These are phyloP conservation scores for Shiraia bambusicola DNA, from an alignment of 2,329 filamentous ascomycete genomes.

Conservation along the genomic window DNA sequence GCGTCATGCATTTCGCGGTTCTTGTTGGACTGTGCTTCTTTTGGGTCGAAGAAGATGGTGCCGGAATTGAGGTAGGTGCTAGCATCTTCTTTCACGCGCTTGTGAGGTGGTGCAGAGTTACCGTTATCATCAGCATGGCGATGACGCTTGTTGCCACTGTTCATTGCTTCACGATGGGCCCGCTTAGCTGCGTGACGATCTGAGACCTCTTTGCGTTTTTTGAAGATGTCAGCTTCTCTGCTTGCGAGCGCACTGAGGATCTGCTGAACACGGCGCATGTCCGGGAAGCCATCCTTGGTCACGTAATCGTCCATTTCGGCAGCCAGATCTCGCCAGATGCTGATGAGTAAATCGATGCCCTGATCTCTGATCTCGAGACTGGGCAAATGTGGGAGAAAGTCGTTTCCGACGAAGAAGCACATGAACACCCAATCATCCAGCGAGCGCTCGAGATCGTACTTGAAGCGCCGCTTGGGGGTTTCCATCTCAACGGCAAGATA, in stretches of 20 bases:
- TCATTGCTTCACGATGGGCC: conserved; percentile 53
- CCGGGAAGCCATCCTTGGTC: conserved; percentile 90
- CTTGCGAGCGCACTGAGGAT: conserved; percentile 87
- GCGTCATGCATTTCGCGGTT: conserved; percentile 71
- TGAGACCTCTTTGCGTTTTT: conserved; percentile 79
- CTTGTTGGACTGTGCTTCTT: conserved; percentile 41
- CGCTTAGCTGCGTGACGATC: conserved; percentile 78
- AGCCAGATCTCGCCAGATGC: conserved; percentile 95
- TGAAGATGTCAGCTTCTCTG: conserved; percentile 93
- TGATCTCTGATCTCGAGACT: conserved; percentile 96
- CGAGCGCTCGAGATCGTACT: conserved; percentile 89
- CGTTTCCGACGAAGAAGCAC: conserved; percentile 98
- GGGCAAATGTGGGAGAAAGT: conserved; percentile 96
- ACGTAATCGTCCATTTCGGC: conserved; percentile 92
- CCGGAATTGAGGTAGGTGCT: conserved; percentile 39
- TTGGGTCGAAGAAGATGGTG: conserved; percentile 40
- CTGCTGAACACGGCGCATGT: conserved; percentile 80
- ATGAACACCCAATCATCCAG: conserved; percentile 99
- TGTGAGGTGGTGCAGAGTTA: conserved; percentile 26
- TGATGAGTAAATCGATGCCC: conserved; percentile 91
- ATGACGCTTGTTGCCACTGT: conserved; percentile 31
- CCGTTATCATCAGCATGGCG: conserved; percentile 36
- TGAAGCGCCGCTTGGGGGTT: conserved; percentile 79
- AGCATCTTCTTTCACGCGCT: conserved; percentile 40
- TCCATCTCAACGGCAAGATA: conserved; percentile 89